phyloP scores from a whole-genome alignment of 176 grass and related monocot species.

The Cenchrus fungigraminus region DNA sequence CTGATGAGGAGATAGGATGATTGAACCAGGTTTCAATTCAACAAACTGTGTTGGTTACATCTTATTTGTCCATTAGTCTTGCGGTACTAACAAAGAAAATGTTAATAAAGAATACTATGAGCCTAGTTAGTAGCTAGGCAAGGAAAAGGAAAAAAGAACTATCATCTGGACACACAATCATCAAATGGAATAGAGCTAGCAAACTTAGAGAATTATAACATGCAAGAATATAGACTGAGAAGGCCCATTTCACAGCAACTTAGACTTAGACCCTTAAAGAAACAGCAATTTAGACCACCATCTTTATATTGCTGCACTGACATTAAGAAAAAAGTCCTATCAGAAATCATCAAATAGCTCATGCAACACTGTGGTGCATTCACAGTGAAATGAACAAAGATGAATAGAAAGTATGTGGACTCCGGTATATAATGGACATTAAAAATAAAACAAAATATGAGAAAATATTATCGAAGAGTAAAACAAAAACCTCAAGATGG shows the following conservation, averaged over 20 bases:
- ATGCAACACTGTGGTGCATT: not conserved
- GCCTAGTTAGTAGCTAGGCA: constrained; percentile 33
- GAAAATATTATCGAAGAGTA: not conserved
- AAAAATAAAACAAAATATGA: not conserved
- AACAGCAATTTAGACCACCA: not conserved
- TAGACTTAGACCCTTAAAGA: not conserved
- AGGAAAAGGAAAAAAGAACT: not conserved
- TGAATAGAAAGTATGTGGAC: not conserved
- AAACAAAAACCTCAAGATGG: no score
- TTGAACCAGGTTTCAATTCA: constrained; percentile 14
- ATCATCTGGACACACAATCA: not conserved
- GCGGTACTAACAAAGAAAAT: not conserved
- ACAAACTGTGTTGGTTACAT: constrained; percentile 22
- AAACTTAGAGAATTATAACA: constrained; percentile 19
- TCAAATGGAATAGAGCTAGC: not conserved
- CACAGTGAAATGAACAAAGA: not conserved
- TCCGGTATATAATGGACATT: not conserved
- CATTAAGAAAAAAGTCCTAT: not conserved
- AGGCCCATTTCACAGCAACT: not conserved
- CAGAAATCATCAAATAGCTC: constrained; percentile 9
- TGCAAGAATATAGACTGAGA: constrained; percentile 5
- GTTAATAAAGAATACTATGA: not conserved
- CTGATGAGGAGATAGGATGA: not conserved
- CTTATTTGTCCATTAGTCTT: not conserved
- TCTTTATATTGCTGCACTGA: not conserved